A percentile compares a stretch with the other conserved stretches of the same genome.
phyloP scores from a whole-genome alignment of 352 stramenopile genomes.

The Globisporangium echinulatum region DNA sequence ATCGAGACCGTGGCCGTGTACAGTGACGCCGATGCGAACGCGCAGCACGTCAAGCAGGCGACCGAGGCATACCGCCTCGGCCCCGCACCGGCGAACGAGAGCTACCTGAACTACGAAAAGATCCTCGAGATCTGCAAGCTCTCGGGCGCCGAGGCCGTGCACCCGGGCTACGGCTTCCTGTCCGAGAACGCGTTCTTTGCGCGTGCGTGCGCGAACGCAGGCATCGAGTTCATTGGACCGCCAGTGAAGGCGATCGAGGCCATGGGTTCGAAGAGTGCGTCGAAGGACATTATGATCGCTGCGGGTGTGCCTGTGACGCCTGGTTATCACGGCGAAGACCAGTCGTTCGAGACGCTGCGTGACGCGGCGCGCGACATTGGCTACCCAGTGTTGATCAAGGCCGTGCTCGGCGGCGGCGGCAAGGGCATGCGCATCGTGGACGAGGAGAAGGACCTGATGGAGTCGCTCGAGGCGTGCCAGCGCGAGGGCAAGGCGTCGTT shows the following conservation, averaged over 20 bases:
- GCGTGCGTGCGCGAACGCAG: conserved; percentile 52
- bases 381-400: conserved; percentile 92
- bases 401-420: conserved; percentile 84
- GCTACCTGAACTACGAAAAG: conserved; percentile 72
- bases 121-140: conserved; percentile 65
- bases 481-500: conserved; percentile 87
- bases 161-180: conserved; percentile 90
- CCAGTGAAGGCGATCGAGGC: conserved; percentile 79
- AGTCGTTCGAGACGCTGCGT: conserved; percentile 70
- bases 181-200: conserved; percentile 85
- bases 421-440: conserved; percentile 91
- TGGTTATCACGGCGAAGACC: conserved; percentile 89
- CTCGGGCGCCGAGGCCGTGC: conserved; percentile 72
- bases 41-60: conserved; percentile 71
- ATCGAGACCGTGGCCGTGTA: conserved; percentile 91
- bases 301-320: conserved; percentile 84
- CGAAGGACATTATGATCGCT: conserved; percentile 89
- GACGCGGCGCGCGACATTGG: conserved; percentile 82
- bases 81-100: conserved; percentile 59
- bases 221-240: conserved; percentile 89
- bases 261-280: conserved; percentile 91
- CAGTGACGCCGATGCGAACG: conserved; percentile 77
- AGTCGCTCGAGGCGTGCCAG: conserved; percentile 80
- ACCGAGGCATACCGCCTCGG: conserved; percentile 68
- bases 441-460: conserved; percentile 71